Conservation (phyloP, 768 basidiomycete genomes). For the Pisolithus marmoratus region DNA sequence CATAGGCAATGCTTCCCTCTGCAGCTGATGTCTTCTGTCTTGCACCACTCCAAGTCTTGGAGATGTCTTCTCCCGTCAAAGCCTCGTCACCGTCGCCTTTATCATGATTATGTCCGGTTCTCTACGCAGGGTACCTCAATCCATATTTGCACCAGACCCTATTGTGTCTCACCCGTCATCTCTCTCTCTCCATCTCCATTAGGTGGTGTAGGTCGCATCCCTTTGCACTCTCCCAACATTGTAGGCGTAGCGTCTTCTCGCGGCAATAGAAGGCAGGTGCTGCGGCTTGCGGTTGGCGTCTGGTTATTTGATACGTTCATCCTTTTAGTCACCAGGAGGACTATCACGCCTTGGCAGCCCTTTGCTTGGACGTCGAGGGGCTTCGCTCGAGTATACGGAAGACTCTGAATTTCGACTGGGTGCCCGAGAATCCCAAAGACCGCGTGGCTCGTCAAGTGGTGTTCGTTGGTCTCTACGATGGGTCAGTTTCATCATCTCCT, state of each 20-base stretch:
- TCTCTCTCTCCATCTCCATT: conserved; percentile 7
- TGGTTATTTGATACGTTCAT: conserved; percentile 9
- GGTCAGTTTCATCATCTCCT: conserved; percentile 41
- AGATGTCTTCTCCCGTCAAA: conserved; percentile 9
- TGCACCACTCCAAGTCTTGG: conserved; percentile 15
- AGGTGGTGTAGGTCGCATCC: conserved; percentile 65
- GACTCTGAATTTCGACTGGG: conserved; percentile 64
- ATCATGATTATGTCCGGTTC: conserved; percentile 69
- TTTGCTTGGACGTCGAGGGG: conserved; percentile 74
- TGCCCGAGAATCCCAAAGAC: conserved; percentile 48
- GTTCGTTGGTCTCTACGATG: conserved; percentile 89
- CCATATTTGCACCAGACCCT: conserved; percentile 16
- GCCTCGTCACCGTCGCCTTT: conserved; percentile 26
- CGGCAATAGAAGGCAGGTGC: conserved; percentile 61
- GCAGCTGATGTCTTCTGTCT: conserved; percentile 25
- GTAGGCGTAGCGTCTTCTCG: conserved; percentile 73
- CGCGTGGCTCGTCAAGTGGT: conserved; percentile 68
- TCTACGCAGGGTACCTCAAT: conserved; percentile 39
- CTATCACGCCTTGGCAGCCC: conserved; percentile 68
- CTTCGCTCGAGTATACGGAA: conserved; percentile 60
- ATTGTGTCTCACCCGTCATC: not conserved
- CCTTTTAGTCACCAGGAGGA: conserved; percentile 80
- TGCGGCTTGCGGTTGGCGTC: not conserved
- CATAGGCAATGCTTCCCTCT: conserved; percentile 26
- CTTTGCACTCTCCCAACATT: conserved; percentile 69